Evolutionary conservation across 345 rosid genomes (phyloP), one percentile per base, ranked within the genome.

Genomic region (Mercurialis annua): DNA sequence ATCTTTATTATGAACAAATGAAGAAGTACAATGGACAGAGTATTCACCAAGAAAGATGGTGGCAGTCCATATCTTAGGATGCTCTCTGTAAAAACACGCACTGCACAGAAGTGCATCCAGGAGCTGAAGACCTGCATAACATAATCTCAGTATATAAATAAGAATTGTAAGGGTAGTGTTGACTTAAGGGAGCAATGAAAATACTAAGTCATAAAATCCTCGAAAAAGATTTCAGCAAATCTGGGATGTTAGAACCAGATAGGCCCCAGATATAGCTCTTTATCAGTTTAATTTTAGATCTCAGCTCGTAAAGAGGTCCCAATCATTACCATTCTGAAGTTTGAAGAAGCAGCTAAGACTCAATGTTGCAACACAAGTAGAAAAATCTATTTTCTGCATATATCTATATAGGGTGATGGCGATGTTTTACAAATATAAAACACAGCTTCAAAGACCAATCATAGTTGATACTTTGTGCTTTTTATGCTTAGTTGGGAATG

Each of bases 81-180:
- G 81, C 99, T 92, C 82, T 95, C 98, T 53, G 97, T 81, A 76
- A 88, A 95, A 64, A 86, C 29, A 55, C 98, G 96, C n/a, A 95
- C 90, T 71, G 97, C 98, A 85, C 97, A 95, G 68, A 95, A 95
- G 80, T 95, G 99, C 99, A 95, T 95, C 98, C 97, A 95, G 12
- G 97, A 87, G 81, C 90, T 90, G 75, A 95, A 95, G 79, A 92
- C 97, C 98, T 95, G 81, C 78, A 86, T 34, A 47, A 26, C 18
- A 40, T 40, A 62, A 66, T 47, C 51, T 36, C 50, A 55, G 49
- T 42, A 53, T 69, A 67, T 58, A 18, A 30, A 59, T 48, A 6
- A 64, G 44, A 48, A 33, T 14, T 33, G 58, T 43, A 31, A 50
- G 10, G 55, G 23, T 31, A 6, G n/a, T 27, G 24, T 44, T 3